Percentiles rank a stretch among this genome's conserved stretches.
These are phyloP conservation scores for Irpex sp. DNA, from an alignment of 1,284 basidiomycete species.

Conservation along the genomic window DNA sequence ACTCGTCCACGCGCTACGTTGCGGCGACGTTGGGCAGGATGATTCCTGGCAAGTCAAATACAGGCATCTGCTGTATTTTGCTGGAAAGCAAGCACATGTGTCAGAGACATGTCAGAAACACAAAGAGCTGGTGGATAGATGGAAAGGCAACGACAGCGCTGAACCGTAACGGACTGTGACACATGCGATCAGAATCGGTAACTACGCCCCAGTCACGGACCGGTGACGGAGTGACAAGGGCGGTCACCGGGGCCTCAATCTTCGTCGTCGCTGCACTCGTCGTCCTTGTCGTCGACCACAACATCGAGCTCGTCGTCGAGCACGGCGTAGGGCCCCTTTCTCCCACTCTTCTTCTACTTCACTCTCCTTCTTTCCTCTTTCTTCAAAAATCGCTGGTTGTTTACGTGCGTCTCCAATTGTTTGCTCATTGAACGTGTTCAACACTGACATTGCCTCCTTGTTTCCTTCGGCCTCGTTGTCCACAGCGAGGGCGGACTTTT, in stretches of 20 bases:
- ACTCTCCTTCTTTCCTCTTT: slow-evolving; percentile 18
- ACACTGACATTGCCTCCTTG: slow-evolving; percentile 17
- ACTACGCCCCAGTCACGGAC: slow-evolving; percentile 12
- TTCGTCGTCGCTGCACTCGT: slow-evolving; percentile 23
- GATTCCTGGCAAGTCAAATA: not conserved
- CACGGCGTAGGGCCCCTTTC: slow-evolving; percentile 13
- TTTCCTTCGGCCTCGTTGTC: slow-evolving; percentile 4
- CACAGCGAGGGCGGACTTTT: slow-evolving; percentile 9
- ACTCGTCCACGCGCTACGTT: not conserved
- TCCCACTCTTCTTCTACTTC: slow-evolving; percentile 18
- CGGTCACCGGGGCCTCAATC: slow-evolving; percentile 13
- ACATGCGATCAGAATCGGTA: slow-evolving; percentile 7
- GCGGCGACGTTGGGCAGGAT: not conserved
- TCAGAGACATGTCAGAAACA: not conserved
- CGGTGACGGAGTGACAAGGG: slow-evolving; percentile 5
- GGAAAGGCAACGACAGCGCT: not conserved
- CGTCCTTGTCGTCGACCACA: slow-evolving; percentile 24
- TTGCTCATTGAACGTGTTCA: slow-evolving; percentile 19
- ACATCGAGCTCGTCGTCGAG: slow-evolving; percentile 19
- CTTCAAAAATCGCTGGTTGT: slow-evolving; percentile 21
- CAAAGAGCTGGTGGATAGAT: not conserved
- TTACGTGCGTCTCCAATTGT: slow-evolving; percentile 18
- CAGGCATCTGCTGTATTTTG: not conserved
- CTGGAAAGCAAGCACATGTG: not conserved
- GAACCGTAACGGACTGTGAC: not conserved